Evolutionary conservation across 1,284 basidiomycete species (phyloP), one percentile per base, ranked within the genome.

Genomic region (Ceratorhiza oryzae-sativae): DNA sequence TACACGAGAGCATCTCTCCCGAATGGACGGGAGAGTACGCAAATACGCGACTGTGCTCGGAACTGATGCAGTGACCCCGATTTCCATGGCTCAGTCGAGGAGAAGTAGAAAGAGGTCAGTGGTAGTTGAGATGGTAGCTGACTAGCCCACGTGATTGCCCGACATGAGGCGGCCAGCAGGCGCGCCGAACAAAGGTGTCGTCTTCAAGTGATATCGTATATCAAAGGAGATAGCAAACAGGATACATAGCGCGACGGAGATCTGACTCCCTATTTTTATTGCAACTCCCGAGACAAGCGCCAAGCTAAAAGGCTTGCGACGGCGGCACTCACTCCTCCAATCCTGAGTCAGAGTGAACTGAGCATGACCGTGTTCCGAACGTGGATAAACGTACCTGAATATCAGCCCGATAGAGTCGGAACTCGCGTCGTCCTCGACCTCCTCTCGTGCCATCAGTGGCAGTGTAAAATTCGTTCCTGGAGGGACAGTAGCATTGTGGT

Each of bases 1-100:
- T 46, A 98, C 94, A 71, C 86, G 86, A 41, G 80, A 79, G 79
- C 94, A 98, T 63, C 93, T 87, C 77, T 95, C 91, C 49, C 96
- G 88, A 75, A 98, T 94, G 3, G 94, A 87, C 18, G 92, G 90
- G 0, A 98, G 86, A 0, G 94, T 95, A 58, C 93, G 89, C 58
- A 98, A 87, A 79, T 97, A 96, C 4, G 81, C 82, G 15, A 89
- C 87, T 70, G 53, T 58, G 42, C 13, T 46, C 27, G 56, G 23
- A 46, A 70, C 27, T 13, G 65, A 56, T 2, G 51, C 27, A 4
- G 30, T 42, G 27, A 53, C 32, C 8, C 51, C 41, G 41, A 70
- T 70, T 32, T 70, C 53, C 65, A 70, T 70, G 30, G 27, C 34
- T 9, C 34, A 36, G 63, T 53, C 41, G 39, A 58, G 39, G 3